phyloP scores from a whole-genome alignment of 306 rosid genomes.

The Rosa rugosa region DNA sequence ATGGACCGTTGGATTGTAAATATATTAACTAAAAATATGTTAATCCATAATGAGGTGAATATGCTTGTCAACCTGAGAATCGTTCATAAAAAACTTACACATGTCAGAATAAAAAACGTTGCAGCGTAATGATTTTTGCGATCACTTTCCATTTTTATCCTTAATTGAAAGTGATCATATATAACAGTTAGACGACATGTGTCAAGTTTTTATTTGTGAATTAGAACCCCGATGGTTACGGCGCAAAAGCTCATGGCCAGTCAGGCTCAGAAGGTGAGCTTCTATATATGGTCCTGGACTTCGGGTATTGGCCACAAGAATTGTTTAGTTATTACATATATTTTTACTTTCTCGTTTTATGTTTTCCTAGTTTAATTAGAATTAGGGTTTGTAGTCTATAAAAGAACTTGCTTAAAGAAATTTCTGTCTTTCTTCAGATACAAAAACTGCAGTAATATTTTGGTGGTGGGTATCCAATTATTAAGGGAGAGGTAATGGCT shows the following conservation, averaged over 20 bases:
- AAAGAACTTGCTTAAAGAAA: neutral
- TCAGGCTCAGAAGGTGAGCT: neutral
- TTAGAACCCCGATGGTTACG: too few relatives aligned
- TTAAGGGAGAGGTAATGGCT: neutral
- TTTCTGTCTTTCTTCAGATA: neutral
- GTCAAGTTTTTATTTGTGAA: too few relatives aligned
- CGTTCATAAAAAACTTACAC: too few relatives aligned
- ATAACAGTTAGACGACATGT: too few relatives aligned
- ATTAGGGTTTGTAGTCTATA: neutral
- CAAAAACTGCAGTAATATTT: neutral
- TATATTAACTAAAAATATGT: too few relatives aligned
- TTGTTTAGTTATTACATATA: neutral
- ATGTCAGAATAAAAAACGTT: too few relatives aligned
- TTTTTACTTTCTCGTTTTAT: neutral
- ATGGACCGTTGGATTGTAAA: too few relatives aligned
- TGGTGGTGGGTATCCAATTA: neutral
- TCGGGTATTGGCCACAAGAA: neutral
- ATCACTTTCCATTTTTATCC: too few relatives aligned
- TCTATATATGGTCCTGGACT: neutral
- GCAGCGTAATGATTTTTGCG: too few relatives aligned
- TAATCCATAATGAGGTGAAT: too few relatives aligned
- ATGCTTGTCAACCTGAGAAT: too few relatives aligned
- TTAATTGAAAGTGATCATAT: too few relatives aligned
- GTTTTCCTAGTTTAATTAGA: neutral
- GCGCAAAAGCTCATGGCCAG: neutral